Evolutionary conservation across 805 yeast species (phyloP).

Genomic region (Candida michaelii): DNA sequence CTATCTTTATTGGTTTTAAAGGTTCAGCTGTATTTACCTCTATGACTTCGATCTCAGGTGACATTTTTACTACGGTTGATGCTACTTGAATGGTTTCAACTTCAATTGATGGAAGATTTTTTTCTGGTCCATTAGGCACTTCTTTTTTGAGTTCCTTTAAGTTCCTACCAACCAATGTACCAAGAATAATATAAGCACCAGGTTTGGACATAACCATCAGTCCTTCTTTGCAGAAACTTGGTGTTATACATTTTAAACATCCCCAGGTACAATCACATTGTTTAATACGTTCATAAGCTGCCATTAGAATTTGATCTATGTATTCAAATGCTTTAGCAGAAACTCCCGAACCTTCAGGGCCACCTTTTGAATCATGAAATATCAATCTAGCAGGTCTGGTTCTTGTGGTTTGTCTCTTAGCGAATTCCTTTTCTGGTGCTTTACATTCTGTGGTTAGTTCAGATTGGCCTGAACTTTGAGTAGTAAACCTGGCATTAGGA

Average conservation of each 20-base stretch:
- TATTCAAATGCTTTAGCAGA: constrained; percentile 78
- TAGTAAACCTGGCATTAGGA: constrained; percentile 28
- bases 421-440: constrained; percentile 95
- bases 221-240: constrained; percentile 76
- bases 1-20: constrained; percentile 12
- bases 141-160: constrained; percentile 42
- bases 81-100: constrained; percentile 70
- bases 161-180: constrained; percentile 55
- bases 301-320: constrained; percentile 61
- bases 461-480: constrained; percentile 32
- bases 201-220: constrained; percentile 83
- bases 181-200: constrained; percentile 73
- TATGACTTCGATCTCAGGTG: constrained; percentile 52
- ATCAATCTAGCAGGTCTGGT: constrained; percentile 85
- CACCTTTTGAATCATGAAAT: constrained; percentile 83
- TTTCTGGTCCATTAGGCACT: constrained; percentile 71
- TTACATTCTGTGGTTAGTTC: constrained; percentile 93
- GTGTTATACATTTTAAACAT: constrained; percentile 86
- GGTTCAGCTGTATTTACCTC: constrained; percentile 18
- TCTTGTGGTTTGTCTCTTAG: constrained; percentile 66
- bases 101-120: constrained; percentile 63
- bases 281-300: constrained; percentile 57
- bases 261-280: constrained; percentile 76
- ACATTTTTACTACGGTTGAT: constrained; percentile 54
- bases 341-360: constrained; percentile 75